Base-by-base conservation (phyloP, 768 basidiomycete species). In the Kwoniella bestiolae region DNA sequence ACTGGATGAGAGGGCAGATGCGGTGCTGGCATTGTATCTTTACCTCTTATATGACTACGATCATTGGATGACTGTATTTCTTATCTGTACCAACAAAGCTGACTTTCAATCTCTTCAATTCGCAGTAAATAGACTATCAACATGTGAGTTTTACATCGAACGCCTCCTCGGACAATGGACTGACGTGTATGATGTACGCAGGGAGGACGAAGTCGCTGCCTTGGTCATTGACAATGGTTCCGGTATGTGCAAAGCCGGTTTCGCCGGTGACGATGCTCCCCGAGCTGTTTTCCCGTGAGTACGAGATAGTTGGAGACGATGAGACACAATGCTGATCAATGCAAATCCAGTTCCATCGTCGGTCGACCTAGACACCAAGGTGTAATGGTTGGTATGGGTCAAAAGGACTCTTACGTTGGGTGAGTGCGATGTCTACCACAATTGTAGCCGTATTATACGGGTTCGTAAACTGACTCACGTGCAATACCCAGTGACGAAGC, bases 181-280 rank as follows among this genome's bases (percentile, higher is more conserved):
- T n/a, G n/a, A n/a, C n/a, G n/a, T n/a, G n/a, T n/a, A n/a, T n/a
- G n/a, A n/a, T n/a, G n/a, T n/a, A n/a, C 14, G 5, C 31, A 60
- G 57, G 66, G 67, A 63, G 57, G 50, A 65, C 56, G 44, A 53
- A 38, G 56, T 58, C 50, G 60, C 60, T 38, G 60, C 60, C 60
- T 65, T 74, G 70, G 79, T 81, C 59, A 78, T 81, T 69, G 80
- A 81, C 78, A 81, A 81, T 76, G 80, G 80, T 76, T 97, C 94
- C 80, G 95, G 94, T 84, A 98, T 97, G 94, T 97, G 94, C 90
- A 98, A 98, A 86, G 95, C 95, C 87, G 95, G 96, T 74, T 80
- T 82, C 82, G 71, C 80, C 86, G 94, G 89, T 81, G 90, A 95
- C 82, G 91, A 96, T 84, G 89, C 89, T 70, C 90, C 89, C 72